Evolutionary conservation across 169 alveolate species (phyloP).

Genomic region (Babesia caballi): DNA sequence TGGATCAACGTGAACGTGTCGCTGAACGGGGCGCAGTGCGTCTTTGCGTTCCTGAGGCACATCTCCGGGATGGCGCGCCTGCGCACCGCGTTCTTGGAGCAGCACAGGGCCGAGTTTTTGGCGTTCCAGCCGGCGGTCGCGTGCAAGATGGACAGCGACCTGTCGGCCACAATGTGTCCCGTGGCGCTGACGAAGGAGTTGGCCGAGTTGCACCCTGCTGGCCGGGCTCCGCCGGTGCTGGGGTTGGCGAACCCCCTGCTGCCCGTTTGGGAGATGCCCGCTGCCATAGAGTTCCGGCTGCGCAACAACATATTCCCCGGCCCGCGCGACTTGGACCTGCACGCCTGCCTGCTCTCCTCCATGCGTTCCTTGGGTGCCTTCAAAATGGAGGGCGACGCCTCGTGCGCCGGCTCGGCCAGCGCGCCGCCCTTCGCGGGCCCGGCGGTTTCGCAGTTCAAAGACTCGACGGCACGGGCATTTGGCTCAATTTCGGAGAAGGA

Average conservation of each 20-base stretch:
- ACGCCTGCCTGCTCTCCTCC: slow-evolving; percentile 3
- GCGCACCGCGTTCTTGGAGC: slow-evolving; percentile 12
- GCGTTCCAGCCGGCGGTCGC: slow-evolving; percentile 29
- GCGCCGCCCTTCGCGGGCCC: background rate
- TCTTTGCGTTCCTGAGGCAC: slow-evolving; percentile 43
- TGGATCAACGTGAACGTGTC: slow-evolving; percentile 59
- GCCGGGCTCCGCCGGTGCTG: background rate
- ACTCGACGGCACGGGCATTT: background rate
- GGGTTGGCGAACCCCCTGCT: slow-evolving; percentile 1
- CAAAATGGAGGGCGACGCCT: slow-evolving; percentile 13
- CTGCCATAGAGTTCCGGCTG: slow-evolving; percentile 13
- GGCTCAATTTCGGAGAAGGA: background rate
- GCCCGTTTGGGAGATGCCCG: slow-evolving; percentile 10
- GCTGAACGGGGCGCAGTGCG: slow-evolving; percentile 55
- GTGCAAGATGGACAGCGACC: slow-evolving; percentile 8
- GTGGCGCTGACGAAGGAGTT: background rate
- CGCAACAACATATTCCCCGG: slow-evolving; percentile 3
- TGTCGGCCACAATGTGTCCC: slow-evolving; percentile 31
- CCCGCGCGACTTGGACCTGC: background rate
- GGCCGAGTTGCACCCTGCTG: background rate
- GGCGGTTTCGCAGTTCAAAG: background rate
- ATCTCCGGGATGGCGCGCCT: slow-evolving; percentile 38
- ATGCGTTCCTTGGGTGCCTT: background rate
- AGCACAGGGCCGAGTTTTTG: background rate
- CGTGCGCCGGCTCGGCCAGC: too few species aligned